Percentiles rank a stretch among this genome's conserved stretches.
phyloP scores from a whole-genome alignment of 345 rosid species.

The Adansonia digitata region DNA sequence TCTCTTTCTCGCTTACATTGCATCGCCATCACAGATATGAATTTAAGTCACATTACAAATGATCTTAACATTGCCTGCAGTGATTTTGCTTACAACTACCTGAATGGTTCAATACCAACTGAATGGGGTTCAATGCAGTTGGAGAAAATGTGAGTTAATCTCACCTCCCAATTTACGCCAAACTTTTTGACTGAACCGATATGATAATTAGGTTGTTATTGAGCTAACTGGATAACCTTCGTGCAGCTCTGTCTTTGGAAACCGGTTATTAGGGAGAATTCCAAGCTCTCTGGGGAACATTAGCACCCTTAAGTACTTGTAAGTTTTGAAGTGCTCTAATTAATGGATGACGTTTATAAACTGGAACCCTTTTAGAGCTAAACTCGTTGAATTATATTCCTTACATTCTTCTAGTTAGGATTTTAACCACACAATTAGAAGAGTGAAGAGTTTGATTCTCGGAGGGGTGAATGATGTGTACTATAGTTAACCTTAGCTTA shows the following conservation, averaged over 20 bases:
- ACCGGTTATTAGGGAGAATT: conserved; percentile 44
- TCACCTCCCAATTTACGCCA: conserved; percentile 10
- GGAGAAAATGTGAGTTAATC: conserved; percentile 36
- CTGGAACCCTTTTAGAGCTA: background rate
- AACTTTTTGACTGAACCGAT: background rate
- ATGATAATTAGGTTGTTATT: background rate
- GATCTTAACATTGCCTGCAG: conserved; percentile 26
- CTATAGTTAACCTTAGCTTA: background rate
- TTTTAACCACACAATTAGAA: too few relatives aligned
- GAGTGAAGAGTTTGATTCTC: too few relatives aligned
- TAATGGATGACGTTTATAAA: background rate
- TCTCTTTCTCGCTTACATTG: background rate
- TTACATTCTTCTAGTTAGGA: background rate
- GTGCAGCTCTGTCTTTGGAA: conserved; percentile 37
- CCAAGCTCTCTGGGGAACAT: conserved; percentile 36
- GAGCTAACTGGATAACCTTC: conserved; percentile 3
- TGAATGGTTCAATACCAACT: conserved; percentile 48
- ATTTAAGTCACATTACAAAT: background rate
- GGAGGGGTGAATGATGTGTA: background rate
- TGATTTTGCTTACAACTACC: conserved; percentile 54
- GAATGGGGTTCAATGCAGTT: conserved; percentile 55
- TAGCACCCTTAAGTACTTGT: conserved; percentile 37
- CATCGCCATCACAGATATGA: background rate
- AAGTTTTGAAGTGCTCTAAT: conserved; percentile 9
- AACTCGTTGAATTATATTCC: background rate